Evolutionary conservation across 2,329 filamentous ascomycete species (phyloP).

Genomic region (Colletotrichum liriopes): DNA sequence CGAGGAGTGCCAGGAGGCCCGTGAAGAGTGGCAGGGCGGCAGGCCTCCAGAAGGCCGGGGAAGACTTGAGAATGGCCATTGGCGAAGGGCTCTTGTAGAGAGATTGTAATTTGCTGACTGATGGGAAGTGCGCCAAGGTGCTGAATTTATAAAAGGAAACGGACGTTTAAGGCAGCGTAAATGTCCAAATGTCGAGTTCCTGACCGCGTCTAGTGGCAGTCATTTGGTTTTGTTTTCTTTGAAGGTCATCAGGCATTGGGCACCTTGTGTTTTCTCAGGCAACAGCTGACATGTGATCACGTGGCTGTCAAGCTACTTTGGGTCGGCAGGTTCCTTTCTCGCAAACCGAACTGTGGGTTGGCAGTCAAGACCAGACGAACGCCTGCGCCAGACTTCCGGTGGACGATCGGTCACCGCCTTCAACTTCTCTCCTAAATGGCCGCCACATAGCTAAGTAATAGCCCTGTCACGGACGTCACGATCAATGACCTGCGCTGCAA

Average conservation of each 20-base stretch:
- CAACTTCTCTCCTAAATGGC: not conserved
- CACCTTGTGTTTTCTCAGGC: not conserved
- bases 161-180: too few species aligned
- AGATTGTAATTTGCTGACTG: not conserved
- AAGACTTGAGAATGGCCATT: constrained; percentile 16
- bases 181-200: not conserved
- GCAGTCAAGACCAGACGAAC: constrained; percentile 47
- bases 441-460: constrained; percentile 51
- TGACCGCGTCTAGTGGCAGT: not conserved
- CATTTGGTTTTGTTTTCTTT: too few species aligned
- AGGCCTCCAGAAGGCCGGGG: constrained; percentile 24
- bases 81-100: not conserved
- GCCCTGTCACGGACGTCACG: constrained; percentile 57
- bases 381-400: constrained; percentile 37
- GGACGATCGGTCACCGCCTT: not conserved
- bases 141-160: too few species aligned
- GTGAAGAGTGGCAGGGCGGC: constrained; percentile 37
- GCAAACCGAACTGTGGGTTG: constrained; percentile 46
- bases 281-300: not conserved
- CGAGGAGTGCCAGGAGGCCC: constrained; percentile 31
- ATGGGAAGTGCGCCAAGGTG: not conserved
- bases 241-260: not conserved
- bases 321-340: too few species aligned
- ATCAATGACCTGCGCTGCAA: constrained; percentile 62
- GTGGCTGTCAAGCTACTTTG: not conserved